Evolutionary conservation across 208 protist species (phyloP).

Genomic region (Acanthamoeba royreba): DNA sequence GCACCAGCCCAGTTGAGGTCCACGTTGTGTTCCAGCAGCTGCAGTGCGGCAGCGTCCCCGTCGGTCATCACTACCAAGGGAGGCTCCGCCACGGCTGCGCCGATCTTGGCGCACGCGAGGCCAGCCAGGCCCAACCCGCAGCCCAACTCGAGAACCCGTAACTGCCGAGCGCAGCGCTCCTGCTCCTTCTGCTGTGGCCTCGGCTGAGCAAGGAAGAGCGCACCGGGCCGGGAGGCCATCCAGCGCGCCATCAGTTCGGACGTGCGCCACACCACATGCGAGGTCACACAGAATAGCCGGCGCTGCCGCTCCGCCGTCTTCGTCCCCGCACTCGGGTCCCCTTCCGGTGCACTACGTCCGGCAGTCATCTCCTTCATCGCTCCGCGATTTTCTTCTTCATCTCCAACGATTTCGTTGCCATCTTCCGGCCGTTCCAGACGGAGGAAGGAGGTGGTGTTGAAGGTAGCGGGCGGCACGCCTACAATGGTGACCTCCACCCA

Average conservation of each 20-base stretch:
- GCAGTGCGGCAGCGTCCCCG: not conserved
- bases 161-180: not conserved
- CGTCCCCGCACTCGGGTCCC: not conserved
- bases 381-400: not conserved
- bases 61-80: not conserved
- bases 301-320: not conserved
- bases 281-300: not conserved
- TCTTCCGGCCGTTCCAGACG: no score
- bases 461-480: not conserved
- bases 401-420: no score
- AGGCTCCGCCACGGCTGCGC: not conserved
- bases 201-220: not conserved
- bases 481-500: not conserved
- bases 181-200: not conserved
- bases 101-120: not conserved
- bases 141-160: not conserved
- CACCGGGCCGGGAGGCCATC: not conserved
- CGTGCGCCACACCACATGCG: not conserved
- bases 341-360: not conserved
- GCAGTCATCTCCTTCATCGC: not conserved
- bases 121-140: not conserved
- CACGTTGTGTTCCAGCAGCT: not conserved
- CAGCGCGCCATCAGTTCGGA: constrained; percentile 4
- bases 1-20: not conserved
- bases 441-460: not conserved